Evolutionary conservation across 2,329 filamentous ascomycete genomes (phyloP).

Genomic region (Fusarium falciforme): DNA sequence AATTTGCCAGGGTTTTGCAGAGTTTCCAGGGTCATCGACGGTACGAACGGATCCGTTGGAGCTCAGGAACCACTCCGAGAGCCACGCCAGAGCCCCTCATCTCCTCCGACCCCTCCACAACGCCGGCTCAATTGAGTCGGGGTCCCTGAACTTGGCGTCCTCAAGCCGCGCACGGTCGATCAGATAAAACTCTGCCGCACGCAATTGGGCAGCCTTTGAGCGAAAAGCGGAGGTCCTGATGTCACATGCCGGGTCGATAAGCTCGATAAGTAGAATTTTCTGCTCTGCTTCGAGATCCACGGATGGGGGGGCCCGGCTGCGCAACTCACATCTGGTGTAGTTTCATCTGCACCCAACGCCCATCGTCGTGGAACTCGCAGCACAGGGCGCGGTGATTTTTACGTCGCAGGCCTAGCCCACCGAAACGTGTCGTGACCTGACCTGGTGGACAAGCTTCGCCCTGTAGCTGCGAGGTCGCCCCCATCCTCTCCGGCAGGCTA

Average conservation of each 20-base stretch:
- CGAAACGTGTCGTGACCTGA: constrained; percentile 7
- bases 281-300: constrained; percentile 8
- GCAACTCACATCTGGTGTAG: constrained; percentile 16
- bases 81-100: constrained; percentile 1
- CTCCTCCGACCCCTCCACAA: constrained; percentile 16
- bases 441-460: constrained; percentile 26
- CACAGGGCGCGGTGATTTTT: constrained; percentile 33
- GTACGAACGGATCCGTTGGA: constrained; percentile 10
- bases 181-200: constrained; percentile 30
- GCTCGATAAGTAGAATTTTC: constrained; percentile 43
- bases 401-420: constrained; percentile 23
- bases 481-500: neutral
- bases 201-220: constrained; percentile 14
- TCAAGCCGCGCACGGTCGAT: constrained; percentile 37
- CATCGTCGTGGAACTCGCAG: constrained; percentile 29
- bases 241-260: constrained; percentile 41
- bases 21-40: constrained; percentile 1
- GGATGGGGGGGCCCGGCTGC: constrained; percentile 2
- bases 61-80: constrained; percentile 12
- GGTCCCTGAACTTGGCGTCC: constrained; percentile 11
- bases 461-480: constrained; percentile 36
- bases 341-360: constrained; percentile 8
- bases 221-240: constrained; percentile 32
- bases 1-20: constrained; percentile 19
- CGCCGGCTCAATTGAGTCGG: constrained; percentile 8